A percentile compares a stretch with the other conserved stretches of the same genome.
Conservation (phyloP, 192 early-diverging fungal genomes). For the Coemansia sp. region DNA sequence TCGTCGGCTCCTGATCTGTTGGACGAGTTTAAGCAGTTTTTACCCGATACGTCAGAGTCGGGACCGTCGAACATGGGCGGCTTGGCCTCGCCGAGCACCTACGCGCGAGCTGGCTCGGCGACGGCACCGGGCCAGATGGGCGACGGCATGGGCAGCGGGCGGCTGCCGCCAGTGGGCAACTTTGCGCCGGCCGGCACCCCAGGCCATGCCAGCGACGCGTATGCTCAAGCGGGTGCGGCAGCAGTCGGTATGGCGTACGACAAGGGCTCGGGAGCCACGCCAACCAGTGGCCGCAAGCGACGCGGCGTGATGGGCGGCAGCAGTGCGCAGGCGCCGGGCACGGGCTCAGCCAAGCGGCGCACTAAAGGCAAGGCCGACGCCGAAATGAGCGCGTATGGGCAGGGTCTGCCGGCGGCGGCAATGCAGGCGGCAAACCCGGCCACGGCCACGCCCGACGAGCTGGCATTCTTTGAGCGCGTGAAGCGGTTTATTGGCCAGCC, state of each 20-base stretch:
- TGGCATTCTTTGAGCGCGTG: conserved; percentile 91
- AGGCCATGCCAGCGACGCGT: conserved; percentile 18
- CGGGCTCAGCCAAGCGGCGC: conserved; percentile 37
- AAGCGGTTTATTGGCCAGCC: conserved; percentile 85
- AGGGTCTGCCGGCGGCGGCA: conserved; percentile 9
- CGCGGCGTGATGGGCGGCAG: conserved; percentile 24
- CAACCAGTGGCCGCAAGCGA: conserved; percentile 36
- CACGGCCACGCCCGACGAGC: conserved; percentile 67
- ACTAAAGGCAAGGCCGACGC: conserved; percentile 28
- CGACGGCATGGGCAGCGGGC: conserved; percentile 29
- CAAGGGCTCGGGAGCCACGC: conserved; percentile 12
- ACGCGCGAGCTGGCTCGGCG: conserved; percentile 18
- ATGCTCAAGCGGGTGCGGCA: conserved; percentile 11
- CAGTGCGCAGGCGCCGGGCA: conserved; percentile 18
- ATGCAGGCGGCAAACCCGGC: conserved; percentile 27
- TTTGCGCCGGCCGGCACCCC: conserved; percentile 42
- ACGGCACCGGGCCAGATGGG: conserved; percentile 8
- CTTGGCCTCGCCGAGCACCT: conserved; percentile 28
- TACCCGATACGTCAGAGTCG: conserved; percentile 80
- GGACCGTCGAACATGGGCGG: conserved; percentile 20
- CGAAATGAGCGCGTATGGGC: conserved; percentile 7
- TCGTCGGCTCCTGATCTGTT: conserved; percentile 80
- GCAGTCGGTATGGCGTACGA: conserved; percentile 15
- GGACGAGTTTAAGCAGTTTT: conserved; percentile 97
- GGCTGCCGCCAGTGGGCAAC: conserved; percentile 57